phyloP scores from a whole-genome alignment of 148 eudicot species.

The Rhododendron simsii region DNA sequence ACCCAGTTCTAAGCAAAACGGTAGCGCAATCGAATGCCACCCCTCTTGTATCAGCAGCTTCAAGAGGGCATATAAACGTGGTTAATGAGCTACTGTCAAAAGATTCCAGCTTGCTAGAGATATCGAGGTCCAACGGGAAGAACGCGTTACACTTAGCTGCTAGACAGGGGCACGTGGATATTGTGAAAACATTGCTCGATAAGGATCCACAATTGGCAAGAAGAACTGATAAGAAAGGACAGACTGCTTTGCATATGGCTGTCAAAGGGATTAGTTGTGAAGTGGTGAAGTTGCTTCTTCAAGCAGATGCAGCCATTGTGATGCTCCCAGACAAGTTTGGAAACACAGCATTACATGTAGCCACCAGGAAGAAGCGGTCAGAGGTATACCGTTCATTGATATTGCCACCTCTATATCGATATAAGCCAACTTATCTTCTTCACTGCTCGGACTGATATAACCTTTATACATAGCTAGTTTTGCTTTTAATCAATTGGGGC shows the following conservation, averaged over 20 bases:
- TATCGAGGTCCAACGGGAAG: constrained; percentile 62
- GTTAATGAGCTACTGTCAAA: constrained; percentile 46
- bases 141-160: constrained; percentile 72
- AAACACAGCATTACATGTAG: constrained; percentile 52
- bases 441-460: neutral
- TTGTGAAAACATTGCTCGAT: constrained; percentile 49
- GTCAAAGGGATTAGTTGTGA: constrained; percentile 63
- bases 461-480: neutral
- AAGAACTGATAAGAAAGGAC: constrained; percentile 72
- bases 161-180: constrained; percentile 61
- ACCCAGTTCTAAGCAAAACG: constrained; percentile 50
- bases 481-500: neutral
- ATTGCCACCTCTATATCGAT: neutral
- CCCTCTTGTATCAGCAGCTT: constrained; percentile 68
- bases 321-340: constrained; percentile 67
- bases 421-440: neutral
- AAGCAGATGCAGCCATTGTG: constrained; percentile 57
- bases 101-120: constrained; percentile 47
- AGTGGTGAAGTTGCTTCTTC: constrained; percentile 61
- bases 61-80: constrained; percentile 58
- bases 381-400: constrained; percentile 33
- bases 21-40: constrained; percentile 63
- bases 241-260: constrained; percentile 80
- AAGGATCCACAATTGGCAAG: constrained; percentile 52
- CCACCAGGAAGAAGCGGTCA: constrained; percentile 59